Conservation (phyloP, 1,284 basidiomycete species). For the Phylloboletellus chloephorus region DNA sequence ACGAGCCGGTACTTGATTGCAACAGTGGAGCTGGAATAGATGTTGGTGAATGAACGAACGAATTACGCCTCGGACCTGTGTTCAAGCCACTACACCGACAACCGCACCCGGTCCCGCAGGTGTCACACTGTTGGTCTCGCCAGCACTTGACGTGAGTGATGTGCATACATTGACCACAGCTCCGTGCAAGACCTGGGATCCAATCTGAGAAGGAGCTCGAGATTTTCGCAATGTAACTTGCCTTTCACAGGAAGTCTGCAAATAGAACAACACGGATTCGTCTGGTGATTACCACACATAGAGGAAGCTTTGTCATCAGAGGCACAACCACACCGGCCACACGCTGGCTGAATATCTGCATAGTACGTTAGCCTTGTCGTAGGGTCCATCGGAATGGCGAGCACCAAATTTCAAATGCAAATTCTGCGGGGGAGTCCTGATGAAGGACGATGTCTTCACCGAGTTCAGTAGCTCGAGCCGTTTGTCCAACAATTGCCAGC, state of each 20-base stretch:
- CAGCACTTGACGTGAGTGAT: slow-evolving; percentile 64
- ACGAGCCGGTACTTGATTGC: not conserved
- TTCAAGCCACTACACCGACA: slow-evolving; percentile 44
- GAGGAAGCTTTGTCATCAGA: slow-evolving; percentile 41
- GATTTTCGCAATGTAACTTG: slow-evolving; percentile 26
- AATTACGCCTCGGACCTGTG: not conserved
- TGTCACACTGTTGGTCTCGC: slow-evolving; percentile 41
- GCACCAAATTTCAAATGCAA: slow-evolving; percentile 37
- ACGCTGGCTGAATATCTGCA: slow-evolving; percentile 37
- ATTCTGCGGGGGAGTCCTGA: slow-evolving; percentile 21
- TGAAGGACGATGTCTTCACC: slow-evolving; percentile 35
- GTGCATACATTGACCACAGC: slow-evolving; percentile 63
- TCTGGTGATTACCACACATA: slow-evolving; percentile 42
- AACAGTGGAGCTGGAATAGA: slow-evolving; percentile 3
- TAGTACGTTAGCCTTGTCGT: slow-evolving; percentile 6
- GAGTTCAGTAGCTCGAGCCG: slow-evolving; percentile 68
- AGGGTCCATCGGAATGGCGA: not conserved
- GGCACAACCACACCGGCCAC: slow-evolving; percentile 34
- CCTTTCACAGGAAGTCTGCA: slow-evolving; percentile 79
- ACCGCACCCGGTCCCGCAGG: slow-evolving; percentile 61
- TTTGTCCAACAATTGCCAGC: slow-evolving; percentile 64
- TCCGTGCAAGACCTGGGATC: slow-evolving; percentile 58
- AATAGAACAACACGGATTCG: slow-evolving; percentile 56
- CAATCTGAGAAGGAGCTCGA: not conserved
- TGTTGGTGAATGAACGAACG: slow-evolving; percentile 16